A percentile compares a stretch with the other conserved stretches of the same genome.
phyloP scores from a whole-genome alignment of 306 rosid species.

The Trifolium subterraneum region DNA sequence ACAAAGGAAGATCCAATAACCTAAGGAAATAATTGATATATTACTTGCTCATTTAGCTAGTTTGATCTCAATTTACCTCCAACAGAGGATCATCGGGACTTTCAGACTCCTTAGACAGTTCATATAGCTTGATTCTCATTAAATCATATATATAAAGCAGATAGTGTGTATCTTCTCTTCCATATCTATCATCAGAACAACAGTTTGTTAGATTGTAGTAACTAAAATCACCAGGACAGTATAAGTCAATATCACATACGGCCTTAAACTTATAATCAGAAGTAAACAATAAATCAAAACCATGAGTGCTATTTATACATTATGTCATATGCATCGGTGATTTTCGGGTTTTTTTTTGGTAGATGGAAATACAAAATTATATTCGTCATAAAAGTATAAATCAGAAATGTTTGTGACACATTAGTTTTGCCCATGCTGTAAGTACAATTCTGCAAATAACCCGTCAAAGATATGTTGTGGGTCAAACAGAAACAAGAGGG shows the following conservation, averaged over 20 bases:
- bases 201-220: conserved; percentile 45
- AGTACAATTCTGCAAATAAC: conserved; percentile 11
- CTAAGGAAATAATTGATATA: conserved; percentile 30
- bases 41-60: conserved; percentile 26
- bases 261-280: conserved; percentile 16
- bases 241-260: conserved; percentile 35
- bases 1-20: conserved; percentile 24
- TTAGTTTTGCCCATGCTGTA: conserved; percentile 3
- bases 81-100: conserved; percentile 63
- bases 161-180: conserved; percentile 97
- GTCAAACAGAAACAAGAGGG: conserved; percentile 1
- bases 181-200: conserved; percentile 74
- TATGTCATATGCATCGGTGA: not conserved
- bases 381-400: conserved; percentile 13
- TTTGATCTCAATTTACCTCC: conserved; percentile 67
- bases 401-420: conserved; percentile 1
- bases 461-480: not conserved
- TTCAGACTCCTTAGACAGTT: conserved; percentile 70
- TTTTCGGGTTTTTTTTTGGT: conserved; percentile 5
- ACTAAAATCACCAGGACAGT: conserved; percentile 27
- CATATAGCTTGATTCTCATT: conserved; percentile 67
- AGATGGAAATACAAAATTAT: not conserved
- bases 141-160: conserved; percentile 81
- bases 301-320: not conserved
- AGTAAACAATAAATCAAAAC: conserved; percentile 15